A percentile compares a stretch with the other conserved stretches of the same genome.
These are phyloP conservation scores for Alternaria rosae DNA, from an alignment of 2,329 filamentous ascomycete genomes.

Conservation along the genomic window DNA sequence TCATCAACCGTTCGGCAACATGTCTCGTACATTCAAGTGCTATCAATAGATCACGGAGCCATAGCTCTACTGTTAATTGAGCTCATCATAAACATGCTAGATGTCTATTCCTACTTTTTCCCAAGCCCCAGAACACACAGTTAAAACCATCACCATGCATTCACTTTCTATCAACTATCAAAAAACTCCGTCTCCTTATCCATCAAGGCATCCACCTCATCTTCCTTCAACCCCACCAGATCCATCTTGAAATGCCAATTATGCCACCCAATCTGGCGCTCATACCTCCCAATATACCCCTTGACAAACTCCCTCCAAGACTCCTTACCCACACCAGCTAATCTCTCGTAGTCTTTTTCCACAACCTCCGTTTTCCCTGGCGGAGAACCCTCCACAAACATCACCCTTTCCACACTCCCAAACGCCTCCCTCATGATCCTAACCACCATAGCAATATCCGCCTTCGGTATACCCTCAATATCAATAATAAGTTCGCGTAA, in stretches of 20 bases:
- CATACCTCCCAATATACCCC: slow-evolving; percentile 22
- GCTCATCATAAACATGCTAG: background rate
- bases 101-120: background rate
- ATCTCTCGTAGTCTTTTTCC: slow-evolving; percentile 2
- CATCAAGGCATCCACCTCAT: slow-evolving; percentile 23
- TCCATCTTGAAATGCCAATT: slow-evolving; percentile 21
- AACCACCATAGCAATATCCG: slow-evolving; percentile 34
- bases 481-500: slow-evolving; percentile 35
- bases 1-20: background rate
- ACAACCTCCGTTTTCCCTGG: slow-evolving; percentile 5
- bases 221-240: slow-evolving; percentile 7
- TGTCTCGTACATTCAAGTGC: background rate
- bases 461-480: slow-evolving; percentile 21
- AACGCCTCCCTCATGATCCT: slow-evolving; percentile 28
- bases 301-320: slow-evolving; percentile 28
- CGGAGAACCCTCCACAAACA: slow-evolving; percentile 17
- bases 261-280: slow-evolving; percentile 7
- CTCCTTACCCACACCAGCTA: slow-evolving; percentile 5
- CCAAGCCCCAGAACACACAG: background rate
- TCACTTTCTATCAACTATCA: slow-evolving; percentile 3
- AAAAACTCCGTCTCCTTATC: slow-evolving; percentile 24
- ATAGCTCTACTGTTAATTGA: background rate
- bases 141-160: background rate
- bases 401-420: slow-evolving; percentile 24
- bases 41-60: background rate